phyloP scores from a whole-genome alignment of 2,329 filamentous ascomycete genomes.

The Colletotrichum brevisporum region DNA sequence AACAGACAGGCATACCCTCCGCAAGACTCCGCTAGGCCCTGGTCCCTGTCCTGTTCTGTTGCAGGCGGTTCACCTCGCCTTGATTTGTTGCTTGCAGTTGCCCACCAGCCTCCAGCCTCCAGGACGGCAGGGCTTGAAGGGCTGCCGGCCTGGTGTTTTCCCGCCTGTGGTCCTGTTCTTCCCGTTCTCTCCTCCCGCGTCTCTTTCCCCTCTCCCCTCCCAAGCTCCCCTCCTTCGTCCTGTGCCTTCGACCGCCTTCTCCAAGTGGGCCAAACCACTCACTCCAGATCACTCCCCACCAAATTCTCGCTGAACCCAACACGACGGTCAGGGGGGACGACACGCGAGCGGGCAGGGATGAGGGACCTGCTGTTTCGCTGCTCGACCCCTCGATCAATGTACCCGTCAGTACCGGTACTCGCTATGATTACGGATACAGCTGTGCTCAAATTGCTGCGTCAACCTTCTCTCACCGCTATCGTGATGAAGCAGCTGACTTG shows the following conservation, averaged over 20 bases:
- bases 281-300: conserved; percentile 37
- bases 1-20: conserved; percentile 24
- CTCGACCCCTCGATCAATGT: conserved; percentile 3
- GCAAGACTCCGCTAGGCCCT: conserved; percentile 39
- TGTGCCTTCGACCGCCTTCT: conserved; percentile 34
- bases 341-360: conserved; percentile 40
- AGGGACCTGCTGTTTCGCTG: conserved; percentile 2
- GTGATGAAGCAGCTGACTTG: conserved; percentile 38
- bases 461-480: conserved; percentile 32
- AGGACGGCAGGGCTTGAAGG: not conserved
- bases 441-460: not conserved
- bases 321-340: conserved; percentile 33
- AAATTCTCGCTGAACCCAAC: conserved; percentile 31
- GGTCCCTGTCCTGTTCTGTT: conserved; percentile 13
- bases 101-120: not conserved
- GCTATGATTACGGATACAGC: conserved; percentile 10
- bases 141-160: not conserved
- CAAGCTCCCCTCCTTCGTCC: not conserved
- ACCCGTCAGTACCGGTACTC: conserved; percentile 18
- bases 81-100: conserved; percentile 8
- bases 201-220: conserved; percentile 3
- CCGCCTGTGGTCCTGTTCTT: not conserved
- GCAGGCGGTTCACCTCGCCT: conserved; percentile 6
- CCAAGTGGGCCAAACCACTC: conserved; percentile 32
- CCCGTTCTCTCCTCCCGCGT: not conserved